Base-by-base conservation (phyloP, 2,329 filamentous ascomycete genomes). In the Fusarium mexicanum region DNA sequence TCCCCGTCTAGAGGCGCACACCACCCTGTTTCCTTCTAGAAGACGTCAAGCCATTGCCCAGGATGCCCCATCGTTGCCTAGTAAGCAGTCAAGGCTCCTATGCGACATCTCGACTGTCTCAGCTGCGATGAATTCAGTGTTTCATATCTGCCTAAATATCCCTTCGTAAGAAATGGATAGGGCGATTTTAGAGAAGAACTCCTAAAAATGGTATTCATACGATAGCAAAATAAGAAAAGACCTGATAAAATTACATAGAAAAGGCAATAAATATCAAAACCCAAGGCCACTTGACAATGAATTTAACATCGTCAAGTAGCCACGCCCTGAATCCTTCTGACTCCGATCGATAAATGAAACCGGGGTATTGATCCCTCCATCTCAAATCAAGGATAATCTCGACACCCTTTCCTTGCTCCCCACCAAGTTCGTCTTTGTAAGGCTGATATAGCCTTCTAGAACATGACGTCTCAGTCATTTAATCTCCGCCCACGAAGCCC, bases 401-500 rank as follows among this genome's bases (percentile, higher is more conserved):
- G 31, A 33, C 48, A 73, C 58, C 63, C 47, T 53, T 54, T 48
- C 58, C 53, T 47, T 44, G 55, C 50, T 43, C 48, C 41, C 48
- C 64, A 54, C 31, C 54, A 37, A 53, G 44, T 40, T 43, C 60
- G 47, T 65, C 57, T 50, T 44, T 38, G 61, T 67, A 67, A 78
- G 67, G 74, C 72, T 74, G 68, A 73, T 61, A 31, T 58, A 43
- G 40, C 51, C 68, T 69, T 72, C 55, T 41, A 26, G 31, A 44
- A 61, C 41, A 53, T 51, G 17, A 31, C 47, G 31, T 48, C 57
- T 64, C 55, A 38, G 31, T 58, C 59, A 54, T 74, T 24, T 76
- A 84, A 61, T 83, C 83, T 80, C 89, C 80, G 75, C 86, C 82
- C 47, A 91, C 86, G 62, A 86, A 81, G 35, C 86, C 87, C 43